A percentile compares a stretch with the other conserved stretches of the same genome.
Conservation (phyloP, 2,329 filamentous ascomycete species). For the Alternaria panax region DNA sequence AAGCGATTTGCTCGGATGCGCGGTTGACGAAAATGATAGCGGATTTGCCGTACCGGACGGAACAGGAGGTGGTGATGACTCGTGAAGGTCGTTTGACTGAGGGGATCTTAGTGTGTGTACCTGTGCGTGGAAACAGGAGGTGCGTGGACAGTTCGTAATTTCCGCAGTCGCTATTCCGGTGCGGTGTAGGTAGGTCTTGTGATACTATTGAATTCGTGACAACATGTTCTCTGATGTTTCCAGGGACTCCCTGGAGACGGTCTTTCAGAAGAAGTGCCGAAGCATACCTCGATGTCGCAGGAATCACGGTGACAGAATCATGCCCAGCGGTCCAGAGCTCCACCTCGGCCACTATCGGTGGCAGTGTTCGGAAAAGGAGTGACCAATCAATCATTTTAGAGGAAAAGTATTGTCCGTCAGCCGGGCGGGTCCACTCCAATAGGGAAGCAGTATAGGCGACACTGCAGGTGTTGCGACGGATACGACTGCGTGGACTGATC, state of each 20-base stretch:
- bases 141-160: constrained; percentile 7
- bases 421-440: constrained; percentile 10
- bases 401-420: constrained; percentile 2
- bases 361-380: constrained; percentile 10
- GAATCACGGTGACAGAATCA: constrained; percentile 6
- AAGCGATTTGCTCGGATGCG: constrained; percentile 3
- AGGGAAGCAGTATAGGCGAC: constrained; percentile 6
- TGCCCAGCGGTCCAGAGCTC: neutral
- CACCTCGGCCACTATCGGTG: constrained; percentile 2
- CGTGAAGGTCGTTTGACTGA: constrained; percentile 2
- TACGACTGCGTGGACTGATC: constrained; percentile 14
- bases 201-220: neutral
- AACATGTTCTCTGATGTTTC: neutral
- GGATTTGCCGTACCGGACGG: constrained; percentile 8
- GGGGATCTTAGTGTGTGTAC: constrained; percentile 1
- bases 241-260: neutral
- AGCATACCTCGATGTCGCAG: neutral
- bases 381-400: constrained; percentile 11
- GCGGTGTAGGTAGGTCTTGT: neutral
- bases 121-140: constrained; percentile 7
- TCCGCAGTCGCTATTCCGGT: neutral
- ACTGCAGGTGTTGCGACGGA: constrained; percentile 21
- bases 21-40: constrained; percentile 5
- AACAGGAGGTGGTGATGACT: constrained; percentile 6
- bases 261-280: constrained; percentile 1